Percentiles rank a stretch among this genome's conserved stretches.
Evolutionary conservation across 305 asterid genomes (phyloP).

Genomic region (Fraxinus baroniana): DNA sequence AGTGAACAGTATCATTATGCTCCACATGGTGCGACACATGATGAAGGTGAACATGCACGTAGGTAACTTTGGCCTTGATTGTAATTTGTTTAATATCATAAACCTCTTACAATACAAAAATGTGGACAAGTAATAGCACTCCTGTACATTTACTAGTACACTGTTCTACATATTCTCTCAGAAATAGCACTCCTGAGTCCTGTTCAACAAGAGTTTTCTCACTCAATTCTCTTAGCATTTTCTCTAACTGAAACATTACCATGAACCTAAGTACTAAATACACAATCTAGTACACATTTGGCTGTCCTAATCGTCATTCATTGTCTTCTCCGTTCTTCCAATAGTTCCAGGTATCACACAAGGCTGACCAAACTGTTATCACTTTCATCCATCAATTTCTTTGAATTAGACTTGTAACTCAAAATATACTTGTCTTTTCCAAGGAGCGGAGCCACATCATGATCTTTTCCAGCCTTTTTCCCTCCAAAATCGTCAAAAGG

Average conservation of each 20-base stretch:
- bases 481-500: conserved; percentile 23
- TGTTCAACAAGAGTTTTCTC: neutral
- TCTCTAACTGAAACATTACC: neutral
- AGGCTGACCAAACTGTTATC: conserved; percentile 32
- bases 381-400: conserved; percentile 33
- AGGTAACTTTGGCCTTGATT: neutral
- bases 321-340: neutral
- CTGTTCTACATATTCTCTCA: neutral
- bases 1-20: neutral
- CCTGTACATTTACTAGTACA: neutral
- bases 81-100: neutral
- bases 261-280: neutral
- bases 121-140: neutral
- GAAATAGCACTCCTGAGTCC: neutral
- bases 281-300: neutral
- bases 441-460: conserved; percentile 60
- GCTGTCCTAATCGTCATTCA: neutral
- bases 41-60: neutral
- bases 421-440: conserved; percentile 41
- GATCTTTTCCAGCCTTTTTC: conserved; percentile 30
- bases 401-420: conserved; percentile 34
- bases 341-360: conserved; percentile 16
- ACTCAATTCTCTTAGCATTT: neutral
- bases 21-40: neutral
- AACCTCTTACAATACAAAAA: neutral